These are phyloP conservation scores for Iberis pinnata DNA, from an alignment of 345 rosid genomes.

Conservation along the genomic window DNA sequence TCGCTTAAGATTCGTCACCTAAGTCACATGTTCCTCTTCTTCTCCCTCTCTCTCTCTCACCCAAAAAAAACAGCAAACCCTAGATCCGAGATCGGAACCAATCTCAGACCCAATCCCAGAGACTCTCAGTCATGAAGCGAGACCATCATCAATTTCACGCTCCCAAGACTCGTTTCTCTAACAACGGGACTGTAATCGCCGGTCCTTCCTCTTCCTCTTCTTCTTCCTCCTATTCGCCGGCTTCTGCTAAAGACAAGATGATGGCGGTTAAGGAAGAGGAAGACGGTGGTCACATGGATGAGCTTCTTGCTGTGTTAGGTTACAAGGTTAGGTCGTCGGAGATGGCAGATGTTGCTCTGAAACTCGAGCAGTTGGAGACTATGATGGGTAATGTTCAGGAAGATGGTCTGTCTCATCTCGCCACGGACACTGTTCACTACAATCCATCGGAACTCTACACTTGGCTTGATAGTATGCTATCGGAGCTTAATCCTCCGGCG, in stretches of 20 bases:
- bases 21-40: slow-evolving; percentile 23
- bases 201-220: slow-evolving; percentile 18
- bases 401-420: too few relatives aligned
- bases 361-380: slow-evolving; percentile 81
- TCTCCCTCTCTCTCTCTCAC: not conserved
- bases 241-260: slow-evolving; percentile 29
- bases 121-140: slow-evolving; percentile 35
- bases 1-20: slow-evolving; percentile 41
- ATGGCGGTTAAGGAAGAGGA: slow-evolving; percentile 39
- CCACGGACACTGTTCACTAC: slow-evolving; percentile 42
- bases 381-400: slow-evolving; percentile 43
- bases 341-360: slow-evolving; percentile 86
- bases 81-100: slow-evolving; percentile 17
- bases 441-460: slow-evolving; percentile 72
- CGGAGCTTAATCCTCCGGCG: slow-evolving; percentile 40
- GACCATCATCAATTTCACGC: slow-evolving; percentile 27
- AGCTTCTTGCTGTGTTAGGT: slow-evolving; percentile 67
- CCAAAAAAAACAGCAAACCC: not conserved
- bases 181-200: too few relatives aligned
- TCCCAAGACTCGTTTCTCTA: slow-evolving; percentile 14
- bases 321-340: slow-evolving; percentile 73
- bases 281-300: slow-evolving; percentile 54
- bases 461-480: slow-evolving; percentile 67
- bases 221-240: slow-evolving; percentile 3
- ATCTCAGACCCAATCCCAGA: not conserved